Conservation (phyloP, 1,139 yeast genomes). For the Scheffersomyces illinoinensis region DNA sequence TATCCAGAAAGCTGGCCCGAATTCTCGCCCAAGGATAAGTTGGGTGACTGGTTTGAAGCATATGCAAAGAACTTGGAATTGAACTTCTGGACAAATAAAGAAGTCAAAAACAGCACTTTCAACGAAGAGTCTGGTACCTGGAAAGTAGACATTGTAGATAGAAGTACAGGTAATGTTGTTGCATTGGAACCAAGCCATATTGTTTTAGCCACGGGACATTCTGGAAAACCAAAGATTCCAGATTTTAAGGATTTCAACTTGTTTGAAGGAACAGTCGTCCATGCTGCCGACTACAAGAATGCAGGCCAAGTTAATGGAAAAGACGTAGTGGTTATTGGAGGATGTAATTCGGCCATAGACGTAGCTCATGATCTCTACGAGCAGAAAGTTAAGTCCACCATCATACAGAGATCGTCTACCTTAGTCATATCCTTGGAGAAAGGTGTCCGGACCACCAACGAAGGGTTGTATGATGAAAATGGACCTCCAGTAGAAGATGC, state of each 20-base stretch:
- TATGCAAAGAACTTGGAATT: slow-evolving; percentile 40
- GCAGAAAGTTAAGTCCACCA: slow-evolving; percentile 43
- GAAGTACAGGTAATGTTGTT: slow-evolving; percentile 15
- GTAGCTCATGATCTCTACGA: slow-evolving; percentile 45
- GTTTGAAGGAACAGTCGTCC: slow-evolving; percentile 39
- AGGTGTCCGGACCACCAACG: slow-evolving; percentile 27
- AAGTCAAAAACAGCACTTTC: slow-evolving; percentile 30
- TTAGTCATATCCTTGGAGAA: slow-evolving; percentile 38
- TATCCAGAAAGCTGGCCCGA: slow-evolving; percentile 44
- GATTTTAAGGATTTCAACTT: slow-evolving; percentile 32
- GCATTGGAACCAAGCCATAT: slow-evolving; percentile 29
- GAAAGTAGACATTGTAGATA: slow-evolving; percentile 26
- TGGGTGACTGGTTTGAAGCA: slow-evolving; percentile 41
- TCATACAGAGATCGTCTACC: slow-evolving; percentile 45
- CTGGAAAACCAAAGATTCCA: slow-evolving; percentile 45
- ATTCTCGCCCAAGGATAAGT: slow-evolving; percentile 43
- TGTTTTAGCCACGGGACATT: slow-evolving; percentile 43
- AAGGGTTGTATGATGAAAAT: slow-evolving; percentile 32
- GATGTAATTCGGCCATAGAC: slow-evolving; percentile 47
- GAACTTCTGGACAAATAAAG: slow-evolving; percentile 34
- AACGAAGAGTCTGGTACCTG: slow-evolving; percentile 27
- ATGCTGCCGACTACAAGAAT: slow-evolving; percentile 39
- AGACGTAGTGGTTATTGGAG: slow-evolving; percentile 43
- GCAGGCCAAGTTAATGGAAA: slow-evolving; percentile 39
- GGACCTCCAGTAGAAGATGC: slow-evolving; percentile 40